These are phyloP conservation scores for Juncus inflexus DNA, from an alignment of 176 grass and related monocot genomes.

Conservation along the genomic window DNA sequence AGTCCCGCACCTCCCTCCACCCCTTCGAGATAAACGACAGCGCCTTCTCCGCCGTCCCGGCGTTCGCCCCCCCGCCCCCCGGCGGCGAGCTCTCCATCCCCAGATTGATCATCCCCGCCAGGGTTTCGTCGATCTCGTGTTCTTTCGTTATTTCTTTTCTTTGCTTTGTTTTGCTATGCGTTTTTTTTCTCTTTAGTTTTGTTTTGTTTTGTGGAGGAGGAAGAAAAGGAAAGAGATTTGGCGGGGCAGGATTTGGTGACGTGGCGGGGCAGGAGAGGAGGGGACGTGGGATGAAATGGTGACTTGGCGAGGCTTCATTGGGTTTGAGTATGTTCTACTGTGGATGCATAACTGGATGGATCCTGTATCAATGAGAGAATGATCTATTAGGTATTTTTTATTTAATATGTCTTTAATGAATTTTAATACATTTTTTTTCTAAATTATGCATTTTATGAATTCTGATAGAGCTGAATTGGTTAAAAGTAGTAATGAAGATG, in stretches of 20 bases:
- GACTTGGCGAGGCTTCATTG: no score
- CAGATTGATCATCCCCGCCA: slow-evolving; percentile 43
- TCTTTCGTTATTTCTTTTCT: background rate
- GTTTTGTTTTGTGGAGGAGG: slow-evolving; percentile 18
- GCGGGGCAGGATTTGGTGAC: slow-evolving; percentile 32
- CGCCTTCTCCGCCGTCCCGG: slow-evolving; percentile 45
- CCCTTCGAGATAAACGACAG: slow-evolving; percentile 72
- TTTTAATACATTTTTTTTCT: no score
- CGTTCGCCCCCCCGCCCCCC: background rate
- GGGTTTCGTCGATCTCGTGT: background rate
- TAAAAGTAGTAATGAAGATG: no score
- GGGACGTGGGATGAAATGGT: background rate
- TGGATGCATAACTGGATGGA: no score
- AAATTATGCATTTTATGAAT: no score
- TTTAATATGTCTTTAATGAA: no score
- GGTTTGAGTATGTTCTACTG: no score
- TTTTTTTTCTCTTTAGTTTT: no score
- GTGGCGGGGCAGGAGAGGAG: slow-evolving; percentile 19
- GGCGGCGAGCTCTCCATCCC: slow-evolving; percentile 56
- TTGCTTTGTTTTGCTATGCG: no score
- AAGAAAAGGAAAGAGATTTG: slow-evolving; percentile 37
- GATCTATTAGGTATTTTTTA: no score
- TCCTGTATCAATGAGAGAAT: no score
- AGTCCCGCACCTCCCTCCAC: slow-evolving; percentile 57
- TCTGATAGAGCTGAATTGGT: no score